A percentile compares a stretch with the other conserved stretches of the same genome.
Evolutionary conservation across 495 filamentous ascomycete genomes (phyloP).

Genomic region (Penicillium riverlandense): DNA sequence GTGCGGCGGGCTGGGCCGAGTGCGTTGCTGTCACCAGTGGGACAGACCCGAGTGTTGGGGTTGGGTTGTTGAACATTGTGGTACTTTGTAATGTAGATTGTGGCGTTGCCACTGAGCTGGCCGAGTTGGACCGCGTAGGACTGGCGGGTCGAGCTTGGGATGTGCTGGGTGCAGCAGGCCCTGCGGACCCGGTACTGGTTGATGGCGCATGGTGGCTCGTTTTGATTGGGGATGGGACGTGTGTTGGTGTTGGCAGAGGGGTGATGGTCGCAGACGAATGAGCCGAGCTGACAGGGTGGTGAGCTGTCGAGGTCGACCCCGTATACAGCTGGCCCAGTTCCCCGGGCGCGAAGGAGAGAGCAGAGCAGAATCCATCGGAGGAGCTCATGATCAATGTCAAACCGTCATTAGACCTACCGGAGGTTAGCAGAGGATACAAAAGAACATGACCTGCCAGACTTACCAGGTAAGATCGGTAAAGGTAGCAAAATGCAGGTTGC

Average conservation of each 20-base stretch:
- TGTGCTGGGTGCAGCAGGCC: constrained; percentile 21
- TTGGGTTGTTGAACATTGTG: constrained; percentile 63
- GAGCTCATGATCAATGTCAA: constrained; percentile 90
- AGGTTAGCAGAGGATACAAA: constrained; percentile 5
- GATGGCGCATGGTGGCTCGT: constrained; percentile 34
- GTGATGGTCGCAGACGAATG: constrained; percentile 52
- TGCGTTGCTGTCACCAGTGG: constrained; percentile 66
- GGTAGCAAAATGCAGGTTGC: constrained; percentile 93
- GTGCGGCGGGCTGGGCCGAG: constrained; percentile 45
- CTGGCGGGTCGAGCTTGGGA: constrained; percentile 57
- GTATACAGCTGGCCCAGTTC: constrained; percentile 86
- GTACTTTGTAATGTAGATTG: constrained; percentile 29
- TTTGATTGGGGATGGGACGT: constrained; percentile 53
- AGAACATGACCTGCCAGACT: constrained; percentile 13
- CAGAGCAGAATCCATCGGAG: constrained; percentile 95
- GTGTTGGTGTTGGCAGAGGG: constrained; percentile 58
- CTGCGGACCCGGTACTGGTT: constrained; percentile 10
- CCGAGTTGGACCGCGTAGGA: constrained; percentile 76
- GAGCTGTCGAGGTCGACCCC: constrained; percentile 50
- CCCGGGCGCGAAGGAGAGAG: constrained; percentile 72
- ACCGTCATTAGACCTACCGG: constrained; percentile 82
- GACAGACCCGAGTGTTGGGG: constrained; percentile 64
- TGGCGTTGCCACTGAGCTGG: constrained; percentile 71
- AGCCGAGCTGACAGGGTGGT: constrained; percentile 34
- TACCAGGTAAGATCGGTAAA: constrained; percentile 97